Evolutionary conservation across 2,329 filamentous ascomycete species (phyloP).

Genomic region (Drechslera avenae): DNA sequence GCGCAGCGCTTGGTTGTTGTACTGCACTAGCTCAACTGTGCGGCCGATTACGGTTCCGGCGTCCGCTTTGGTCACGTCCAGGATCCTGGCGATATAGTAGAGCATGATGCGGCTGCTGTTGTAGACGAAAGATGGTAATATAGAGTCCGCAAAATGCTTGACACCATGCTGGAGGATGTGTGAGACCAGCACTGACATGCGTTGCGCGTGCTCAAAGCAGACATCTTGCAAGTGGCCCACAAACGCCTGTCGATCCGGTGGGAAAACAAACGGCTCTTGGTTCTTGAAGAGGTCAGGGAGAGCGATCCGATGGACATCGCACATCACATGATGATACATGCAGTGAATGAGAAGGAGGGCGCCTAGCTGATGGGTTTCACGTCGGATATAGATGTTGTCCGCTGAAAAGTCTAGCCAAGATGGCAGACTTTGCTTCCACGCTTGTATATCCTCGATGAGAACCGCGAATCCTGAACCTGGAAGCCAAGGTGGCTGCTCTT

Average conservation of each 20-base stretch:
- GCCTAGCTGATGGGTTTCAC: constrained; percentile 41
- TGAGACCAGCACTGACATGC: constrained; percentile 35
- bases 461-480: constrained; percentile 34
- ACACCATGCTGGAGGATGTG: constrained; percentile 39
- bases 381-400: constrained; percentile 43
- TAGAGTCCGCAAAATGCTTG: constrained; percentile 41
- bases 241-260: constrained; percentile 31
- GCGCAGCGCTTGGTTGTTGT: constrained; percentile 39
- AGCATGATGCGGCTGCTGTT: constrained; percentile 44
- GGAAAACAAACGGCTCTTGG: constrained; percentile 38
- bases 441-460: constrained; percentile 32
- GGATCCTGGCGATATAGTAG: constrained; percentile 39
- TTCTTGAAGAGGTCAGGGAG: constrained; percentile 41
- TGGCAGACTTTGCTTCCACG: constrained; percentile 37
- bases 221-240: constrained; percentile 33
- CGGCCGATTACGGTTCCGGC: constrained; percentile 31
- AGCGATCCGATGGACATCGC: constrained; percentile 40
- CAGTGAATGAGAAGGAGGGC: constrained; percentile 41
- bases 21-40: constrained; percentile 38
- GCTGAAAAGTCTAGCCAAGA: constrained; percentile 41
- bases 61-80: constrained; percentile 35
- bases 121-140: constrained; percentile 42
- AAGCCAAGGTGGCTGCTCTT: constrained; percentile 39
- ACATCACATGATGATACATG: constrained; percentile 44
- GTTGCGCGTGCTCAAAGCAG: constrained; percentile 42